A percentile compares a stretch with the other conserved stretches of the same genome.
phyloP scores from a whole-genome alignment of 2,329 filamentous ascomycete genomes.

The Colletotrichum acutatum region DNA sequence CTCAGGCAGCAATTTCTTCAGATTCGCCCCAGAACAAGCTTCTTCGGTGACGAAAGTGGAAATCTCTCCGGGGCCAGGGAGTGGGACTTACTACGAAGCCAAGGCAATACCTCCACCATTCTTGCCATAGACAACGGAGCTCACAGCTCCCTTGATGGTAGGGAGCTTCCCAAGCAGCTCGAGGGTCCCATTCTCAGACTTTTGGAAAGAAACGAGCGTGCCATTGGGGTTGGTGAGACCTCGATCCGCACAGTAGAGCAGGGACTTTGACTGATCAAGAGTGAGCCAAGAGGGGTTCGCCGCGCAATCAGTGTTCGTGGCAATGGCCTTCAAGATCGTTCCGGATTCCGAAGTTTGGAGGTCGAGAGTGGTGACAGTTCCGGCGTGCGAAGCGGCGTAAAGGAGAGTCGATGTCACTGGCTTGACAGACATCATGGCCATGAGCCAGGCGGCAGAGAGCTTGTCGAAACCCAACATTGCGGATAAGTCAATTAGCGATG shows the following conservation, averaged over 20 bases:
- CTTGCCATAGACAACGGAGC: slow-evolving; percentile 32
- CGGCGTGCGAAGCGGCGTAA: slow-evolving; percentile 61
- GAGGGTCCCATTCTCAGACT: slow-evolving; percentile 22
- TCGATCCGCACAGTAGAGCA: slow-evolving; percentile 34
- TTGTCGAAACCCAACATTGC: slow-evolving; percentile 16
- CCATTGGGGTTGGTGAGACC: slow-evolving; percentile 26
- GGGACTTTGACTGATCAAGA: slow-evolving; percentile 30
- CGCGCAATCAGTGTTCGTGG: slow-evolving; percentile 31
- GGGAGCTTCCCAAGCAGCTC: slow-evolving; percentile 28
- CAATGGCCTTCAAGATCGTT: slow-evolving; percentile 17
- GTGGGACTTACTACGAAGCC: slow-evolving; percentile 37
- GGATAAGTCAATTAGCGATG: not conserved
- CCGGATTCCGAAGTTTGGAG: slow-evolving; percentile 38
- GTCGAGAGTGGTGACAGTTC: slow-evolving; percentile 59
- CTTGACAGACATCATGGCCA: slow-evolving; percentile 37
- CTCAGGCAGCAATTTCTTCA: no score
- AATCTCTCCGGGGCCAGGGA: not conserved
- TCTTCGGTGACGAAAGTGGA: not conserved
- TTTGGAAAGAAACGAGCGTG: slow-evolving; percentile 33
- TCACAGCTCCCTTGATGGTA: slow-evolving; percentile 36
- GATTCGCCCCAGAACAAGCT: no score
- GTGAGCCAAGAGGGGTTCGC: slow-evolving; percentile 36
- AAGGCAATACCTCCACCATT: slow-evolving; percentile 34
- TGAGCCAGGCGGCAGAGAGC: slow-evolving; percentile 7
- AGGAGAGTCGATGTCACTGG: slow-evolving; percentile 50